Conservation (phyloP, 1,139 yeast species). For the Nadsonia commutata region DNA sequence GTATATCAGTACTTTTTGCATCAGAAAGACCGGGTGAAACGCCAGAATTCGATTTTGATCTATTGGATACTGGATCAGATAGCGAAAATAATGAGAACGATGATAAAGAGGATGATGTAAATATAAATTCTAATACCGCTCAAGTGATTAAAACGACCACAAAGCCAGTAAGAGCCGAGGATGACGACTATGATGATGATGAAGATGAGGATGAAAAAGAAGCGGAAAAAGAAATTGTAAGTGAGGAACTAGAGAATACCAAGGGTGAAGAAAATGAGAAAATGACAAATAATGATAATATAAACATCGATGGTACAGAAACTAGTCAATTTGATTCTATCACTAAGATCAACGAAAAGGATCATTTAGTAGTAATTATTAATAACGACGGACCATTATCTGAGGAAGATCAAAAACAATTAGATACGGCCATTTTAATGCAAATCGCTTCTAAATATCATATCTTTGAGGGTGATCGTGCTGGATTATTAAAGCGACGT, state of each 20-base stretch:
- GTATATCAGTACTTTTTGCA: constrained; percentile 21
- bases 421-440: constrained; percentile 14
- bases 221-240: constrained; percentile 5
- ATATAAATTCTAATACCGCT: neutral
- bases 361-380: constrained; percentile 5
- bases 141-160: constrained; percentile 1
- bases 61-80: constrained; percentile 14
- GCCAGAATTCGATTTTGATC: constrained; percentile 16
- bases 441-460: constrained; percentile 36
- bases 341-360: neutral
- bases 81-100: constrained; percentile 18
- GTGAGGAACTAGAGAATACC: constrained; percentile 4
- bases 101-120: constrained; percentile 10
- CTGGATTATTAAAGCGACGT: constrained; percentile 60
- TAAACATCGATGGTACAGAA: too few relatives aligned
- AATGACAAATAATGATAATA: constrained; percentile 1
- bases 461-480: constrained; percentile 70
- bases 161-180: constrained; percentile 12
- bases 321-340: neutral
- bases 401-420: constrained; percentile 22
- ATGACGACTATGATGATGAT: constrained; percentile 19
- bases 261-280: constrained; percentile 8
- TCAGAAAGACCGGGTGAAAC: constrained; percentile 11
- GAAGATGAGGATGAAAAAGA: constrained; percentile 14
- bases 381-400: constrained; percentile 6